A percentile compares a stretch with the other conserved stretches of the same genome.
These are phyloP conservation scores for Chlorella sp. DNA, from an alignment of 139 green algal species.

Conservation along the genomic window DNA sequence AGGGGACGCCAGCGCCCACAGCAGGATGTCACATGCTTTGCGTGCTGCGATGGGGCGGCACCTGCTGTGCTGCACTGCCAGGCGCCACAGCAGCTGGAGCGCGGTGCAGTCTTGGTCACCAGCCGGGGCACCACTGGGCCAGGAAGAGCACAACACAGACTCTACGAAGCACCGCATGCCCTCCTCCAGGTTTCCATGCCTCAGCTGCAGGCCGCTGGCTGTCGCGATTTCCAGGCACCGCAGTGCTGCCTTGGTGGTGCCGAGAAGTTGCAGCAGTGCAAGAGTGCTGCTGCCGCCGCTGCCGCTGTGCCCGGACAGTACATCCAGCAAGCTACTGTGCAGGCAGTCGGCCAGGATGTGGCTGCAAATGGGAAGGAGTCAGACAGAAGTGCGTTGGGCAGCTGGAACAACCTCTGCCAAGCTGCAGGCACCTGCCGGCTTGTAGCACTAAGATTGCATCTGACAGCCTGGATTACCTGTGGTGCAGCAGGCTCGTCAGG, in stretches of 20 bases:
- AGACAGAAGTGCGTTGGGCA: too few relatives aligned
- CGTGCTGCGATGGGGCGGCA: not conserved
- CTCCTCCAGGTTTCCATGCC: not conserved
- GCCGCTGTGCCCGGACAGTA: not conserved
- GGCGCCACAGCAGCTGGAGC: conserved; percentile 1
- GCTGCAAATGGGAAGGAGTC: not conserved
- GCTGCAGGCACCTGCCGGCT: not conserved
- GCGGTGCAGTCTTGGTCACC: not conserved
- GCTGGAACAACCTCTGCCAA: too few relatives aligned
- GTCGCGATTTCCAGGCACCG: not conserved
- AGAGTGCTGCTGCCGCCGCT: not conserved
- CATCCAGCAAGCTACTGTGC: not conserved
- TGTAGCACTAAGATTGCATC: not conserved
- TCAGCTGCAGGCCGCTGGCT: not conserved
- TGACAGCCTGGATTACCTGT: not conserved
- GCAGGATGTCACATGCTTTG: conserved; percentile 6
- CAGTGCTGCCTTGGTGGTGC: not conserved
- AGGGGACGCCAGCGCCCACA: not conserved
- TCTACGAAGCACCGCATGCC: not conserved
- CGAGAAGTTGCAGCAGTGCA: not conserved
- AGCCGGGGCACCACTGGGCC: not conserved
- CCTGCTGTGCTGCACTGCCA: not conserved
- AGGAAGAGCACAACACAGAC: not conserved
- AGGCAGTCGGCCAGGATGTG: not conserved
- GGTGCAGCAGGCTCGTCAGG: not conserved